phyloP scores from a whole-genome alignment of 108 stramenopile genomes.

The Discostella pseudostelligera region DNA sequence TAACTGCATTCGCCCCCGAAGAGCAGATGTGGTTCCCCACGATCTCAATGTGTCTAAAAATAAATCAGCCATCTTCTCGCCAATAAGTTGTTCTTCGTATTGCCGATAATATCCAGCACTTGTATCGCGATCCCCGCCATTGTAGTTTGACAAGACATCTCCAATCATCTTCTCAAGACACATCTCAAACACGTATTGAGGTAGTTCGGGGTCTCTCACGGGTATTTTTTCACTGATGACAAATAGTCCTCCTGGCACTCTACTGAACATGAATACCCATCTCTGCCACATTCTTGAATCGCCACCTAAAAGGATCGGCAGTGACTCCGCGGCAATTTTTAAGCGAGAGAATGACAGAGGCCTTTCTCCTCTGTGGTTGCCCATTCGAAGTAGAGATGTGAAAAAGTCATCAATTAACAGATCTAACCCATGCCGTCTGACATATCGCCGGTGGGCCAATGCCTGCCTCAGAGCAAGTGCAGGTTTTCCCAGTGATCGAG shows the following conservation, averaged over 20 bases:
- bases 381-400: constrained; percentile 50
- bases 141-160: constrained; percentile 43
- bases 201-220: constrained; percentile 77
- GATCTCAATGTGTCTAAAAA: constrained; percentile 64
- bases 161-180: constrained; percentile 59
- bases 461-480: constrained; percentile 66
- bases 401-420: constrained; percentile 65
- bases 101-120: neutral
- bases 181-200: constrained; percentile 58
- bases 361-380: constrained; percentile 5
- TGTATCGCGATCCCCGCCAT: neutral
- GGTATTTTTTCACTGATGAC: constrained; percentile 67
- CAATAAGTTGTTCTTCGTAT: constrained; percentile 3
- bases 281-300: constrained; percentile 60
- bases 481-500: constrained; percentile 48
- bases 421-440: constrained; percentile 57
- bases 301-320: constrained; percentile 75
- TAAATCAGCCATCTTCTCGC: constrained; percentile 53
- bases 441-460: constrained; percentile 49
- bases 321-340: constrained; percentile 64
- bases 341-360: constrained; percentile 65
- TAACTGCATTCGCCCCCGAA: constrained; percentile 64
- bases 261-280: constrained; percentile 67
- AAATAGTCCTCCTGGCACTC: constrained; percentile 75
- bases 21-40: constrained; percentile 73